Evolutionary conservation across 345 rosid genomes (phyloP).

Genomic region (Eucalyptus marginata): DNA sequence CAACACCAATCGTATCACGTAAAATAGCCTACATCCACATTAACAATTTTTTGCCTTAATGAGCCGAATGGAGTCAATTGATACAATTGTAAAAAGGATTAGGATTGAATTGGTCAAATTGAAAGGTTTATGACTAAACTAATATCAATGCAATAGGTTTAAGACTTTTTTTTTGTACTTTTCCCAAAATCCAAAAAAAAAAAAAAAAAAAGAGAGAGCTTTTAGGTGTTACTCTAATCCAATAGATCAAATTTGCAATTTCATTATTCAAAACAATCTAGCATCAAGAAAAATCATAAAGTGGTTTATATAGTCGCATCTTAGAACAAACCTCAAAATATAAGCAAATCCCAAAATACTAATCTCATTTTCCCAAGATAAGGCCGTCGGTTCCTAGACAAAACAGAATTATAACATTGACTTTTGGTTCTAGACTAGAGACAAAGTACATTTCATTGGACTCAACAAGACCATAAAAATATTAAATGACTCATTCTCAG

Average conservation of each 20-base stretch:
- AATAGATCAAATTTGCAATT: background rate
- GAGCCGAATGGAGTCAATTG: background rate
- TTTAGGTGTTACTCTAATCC: background rate
- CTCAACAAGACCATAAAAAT: background rate
- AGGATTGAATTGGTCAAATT: too few species aligned
- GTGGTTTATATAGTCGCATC: background rate
- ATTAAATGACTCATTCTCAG: background rate
- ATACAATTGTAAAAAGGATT: background rate
- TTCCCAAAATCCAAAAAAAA: too few species aligned
- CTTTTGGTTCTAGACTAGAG: background rate
- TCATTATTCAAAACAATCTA: background rate
- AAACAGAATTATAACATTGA: background rate
- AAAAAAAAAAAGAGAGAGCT: background rate
- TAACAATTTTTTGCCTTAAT: background rate
- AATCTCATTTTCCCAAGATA: background rate
- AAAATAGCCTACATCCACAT: background rate
- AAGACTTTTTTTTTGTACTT: too few species aligned
- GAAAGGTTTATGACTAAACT: fast-evolving
- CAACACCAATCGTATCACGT: fast-evolving
- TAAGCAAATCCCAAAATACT: background rate
- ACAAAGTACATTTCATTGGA: background rate
- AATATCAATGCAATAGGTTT: too few species aligned
- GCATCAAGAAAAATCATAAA: background rate
- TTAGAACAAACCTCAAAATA: background rate
- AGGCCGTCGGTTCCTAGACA: background rate